Evolutionary conservation across 305 asterid genomes (phyloP), one percentile per base, ranked within the genome.

Genomic region (Fraxinus angustifolia): DNA sequence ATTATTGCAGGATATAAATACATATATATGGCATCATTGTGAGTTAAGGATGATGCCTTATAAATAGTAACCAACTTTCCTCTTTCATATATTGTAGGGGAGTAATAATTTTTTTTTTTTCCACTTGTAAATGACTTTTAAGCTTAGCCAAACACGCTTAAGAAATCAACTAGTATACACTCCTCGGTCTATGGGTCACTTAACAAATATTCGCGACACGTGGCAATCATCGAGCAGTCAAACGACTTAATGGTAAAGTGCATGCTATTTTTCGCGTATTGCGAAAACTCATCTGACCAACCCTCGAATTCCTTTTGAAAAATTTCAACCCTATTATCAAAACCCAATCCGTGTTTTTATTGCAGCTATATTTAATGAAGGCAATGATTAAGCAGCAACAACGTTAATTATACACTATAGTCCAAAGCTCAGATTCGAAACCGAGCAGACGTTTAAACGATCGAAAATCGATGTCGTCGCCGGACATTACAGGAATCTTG

Each of bases 401-500:
- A 76, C 70, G 48, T 48, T 68, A 50, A 35, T 48, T 76, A 45
- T 16, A 40, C 48, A 50, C 67, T 17, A 12, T 23, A 14, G 35
- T 75, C 78, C 79, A 11, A 28, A 16, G n/a, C 45, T 14, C 21
- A 76, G 71, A 28, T 76, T 65, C 17, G 31, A 23, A 65, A 26
- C 67, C 28, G 67, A 56, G 71, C 80, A 62, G 76, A 82, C 62
- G 82, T 80, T 62, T 19, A 56, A 36, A 53, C 87, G 88, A 86
- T 83, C 84, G 28, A 76, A 6, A 30, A 78, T 73, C 86, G 87
- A 93, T 92, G 98, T 73, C 98, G 90, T 86, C 98, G 31, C 91
- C 92, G 81, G 98, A 92, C 76, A 79, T 90, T 79, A 87, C 88
- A 79, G 97, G 92, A 75, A 90, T 96, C 78, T 6, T 94, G 82